These are phyloP conservation scores for Boletus bicolor DNA, from an alignment of 768 basidiomycete species.

Conservation along the genomic window DNA sequence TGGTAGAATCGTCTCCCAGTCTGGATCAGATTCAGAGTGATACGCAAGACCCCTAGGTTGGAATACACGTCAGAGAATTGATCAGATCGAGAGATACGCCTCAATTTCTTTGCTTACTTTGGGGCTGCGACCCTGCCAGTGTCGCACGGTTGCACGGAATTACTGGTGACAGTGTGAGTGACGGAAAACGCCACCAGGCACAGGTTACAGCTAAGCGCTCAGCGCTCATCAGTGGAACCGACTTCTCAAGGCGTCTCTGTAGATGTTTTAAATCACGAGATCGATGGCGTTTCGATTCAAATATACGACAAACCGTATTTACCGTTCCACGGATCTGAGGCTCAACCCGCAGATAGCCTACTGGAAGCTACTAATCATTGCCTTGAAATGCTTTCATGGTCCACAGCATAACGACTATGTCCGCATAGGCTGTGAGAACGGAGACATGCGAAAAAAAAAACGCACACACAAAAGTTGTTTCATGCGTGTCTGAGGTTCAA, in stretches of 20 bases:
- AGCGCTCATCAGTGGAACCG: not conserved
- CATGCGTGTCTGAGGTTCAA: not conserved
- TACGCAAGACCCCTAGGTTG: not conserved
- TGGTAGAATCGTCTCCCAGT: not conserved
- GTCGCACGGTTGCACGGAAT: not conserved
- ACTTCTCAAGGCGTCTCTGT: no score
- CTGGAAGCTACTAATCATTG: not conserved
- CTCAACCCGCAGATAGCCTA: not conserved
- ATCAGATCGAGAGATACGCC: not conserved
- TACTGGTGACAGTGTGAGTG: not conserved
- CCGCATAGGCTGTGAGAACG: not conserved
- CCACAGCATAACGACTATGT: no score
- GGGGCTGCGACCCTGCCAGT: not conserved
- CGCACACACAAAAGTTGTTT: not conserved
- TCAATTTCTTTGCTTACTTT: not conserved
- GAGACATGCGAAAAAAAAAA: not conserved
- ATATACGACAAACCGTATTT: no score
- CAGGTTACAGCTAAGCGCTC: not conserved
- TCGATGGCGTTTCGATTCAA: no score
- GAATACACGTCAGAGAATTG: not conserved
- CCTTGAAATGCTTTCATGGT: no score
- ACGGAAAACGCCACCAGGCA: no score
- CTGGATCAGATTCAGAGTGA: no score
- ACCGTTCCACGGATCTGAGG: no score
- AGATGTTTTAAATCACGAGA: no score